Conservation (phyloP, 352 stramenopile genomes). For the Thraustochytrium sp. region DNA sequence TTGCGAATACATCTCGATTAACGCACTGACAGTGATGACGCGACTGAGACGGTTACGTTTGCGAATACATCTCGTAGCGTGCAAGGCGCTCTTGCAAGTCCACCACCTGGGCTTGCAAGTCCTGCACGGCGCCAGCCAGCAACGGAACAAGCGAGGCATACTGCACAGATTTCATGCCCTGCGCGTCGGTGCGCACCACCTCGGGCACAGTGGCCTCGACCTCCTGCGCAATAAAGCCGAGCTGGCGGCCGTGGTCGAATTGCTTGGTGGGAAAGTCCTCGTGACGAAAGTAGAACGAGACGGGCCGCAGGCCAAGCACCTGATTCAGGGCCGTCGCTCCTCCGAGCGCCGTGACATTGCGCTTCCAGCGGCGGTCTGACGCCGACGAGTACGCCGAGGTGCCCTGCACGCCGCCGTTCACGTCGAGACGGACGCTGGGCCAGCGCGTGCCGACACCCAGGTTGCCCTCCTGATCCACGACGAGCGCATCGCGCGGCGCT, state of each 20-base stretch:
- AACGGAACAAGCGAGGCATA: constrained; percentile 39
- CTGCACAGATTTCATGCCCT: constrained; percentile 46
- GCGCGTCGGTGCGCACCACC: constrained; percentile 36
- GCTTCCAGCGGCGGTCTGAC: constrained; percentile 46
- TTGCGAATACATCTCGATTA: no score
- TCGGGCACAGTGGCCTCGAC: constrained; percentile 45
- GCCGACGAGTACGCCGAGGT: constrained; percentile 43
- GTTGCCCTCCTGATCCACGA: constrained; percentile 1
- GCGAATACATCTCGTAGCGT: no score
- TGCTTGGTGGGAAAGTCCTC: constrained; percentile 22
- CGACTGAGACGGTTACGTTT: no score
- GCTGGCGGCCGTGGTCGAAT: constrained; percentile 40
- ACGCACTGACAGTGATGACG: no score
- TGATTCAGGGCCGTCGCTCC: background rate
- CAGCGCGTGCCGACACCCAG: constrained; percentile 25
- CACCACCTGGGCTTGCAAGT: background rate
- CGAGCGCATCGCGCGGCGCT: constrained; percentile 6
- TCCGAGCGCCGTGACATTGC: constrained; percentile 15
- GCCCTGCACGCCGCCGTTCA: constrained; percentile 42
- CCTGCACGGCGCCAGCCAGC: constrained; percentile 33
- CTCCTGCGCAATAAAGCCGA: constrained; percentile 51
- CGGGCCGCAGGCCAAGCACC: constrained; percentile 33
- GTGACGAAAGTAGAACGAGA: constrained; percentile 42
- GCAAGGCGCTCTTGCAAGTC: background rate
- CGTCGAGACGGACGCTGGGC: constrained; percentile 36